Conservation (phyloP, 306 rosid genomes). For the Quercus engelmannii region DNA sequence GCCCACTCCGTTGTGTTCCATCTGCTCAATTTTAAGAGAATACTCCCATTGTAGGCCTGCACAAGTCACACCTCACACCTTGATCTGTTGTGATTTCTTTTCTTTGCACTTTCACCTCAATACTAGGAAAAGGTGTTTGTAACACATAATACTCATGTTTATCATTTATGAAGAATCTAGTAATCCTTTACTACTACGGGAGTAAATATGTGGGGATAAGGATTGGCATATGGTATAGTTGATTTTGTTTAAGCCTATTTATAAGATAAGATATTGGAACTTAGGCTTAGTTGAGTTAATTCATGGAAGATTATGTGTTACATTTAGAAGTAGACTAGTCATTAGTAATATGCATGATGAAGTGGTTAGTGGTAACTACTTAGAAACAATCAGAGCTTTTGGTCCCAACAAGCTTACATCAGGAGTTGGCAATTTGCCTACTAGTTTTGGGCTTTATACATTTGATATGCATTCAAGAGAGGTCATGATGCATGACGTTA, state of each 20-base stretch:
- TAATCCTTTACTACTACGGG: neutral
- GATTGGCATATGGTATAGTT: neutral
- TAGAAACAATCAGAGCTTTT: neutral
- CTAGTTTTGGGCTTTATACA: too few species aligned
- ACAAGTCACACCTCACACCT: neutral
- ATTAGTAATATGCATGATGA: neutral
- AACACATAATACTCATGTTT: neutral
- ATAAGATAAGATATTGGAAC: neutral
- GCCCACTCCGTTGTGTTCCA: neutral
- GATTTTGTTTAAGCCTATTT: neutral
- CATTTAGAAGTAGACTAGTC: neutral
- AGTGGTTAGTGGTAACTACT: neutral
- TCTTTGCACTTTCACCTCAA: neutral
- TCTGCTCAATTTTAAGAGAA: neutral
- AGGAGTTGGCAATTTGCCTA: too few species aligned
- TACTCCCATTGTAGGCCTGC: neutral
- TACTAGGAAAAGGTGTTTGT: neutral
- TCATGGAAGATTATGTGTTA: neutral
- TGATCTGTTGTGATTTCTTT: neutral
- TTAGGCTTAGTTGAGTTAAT: neutral
- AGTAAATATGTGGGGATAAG: neutral
- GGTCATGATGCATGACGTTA: neutral
- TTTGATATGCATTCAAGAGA: too few species aligned
- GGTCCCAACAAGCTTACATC: neutral
- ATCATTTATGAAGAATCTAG: neutral